A percentile compares a stretch with the other conserved stretches of the same genome.
Conservation (phyloP, 768 basidiomycete species). For the Auricularia sp. region DNA sequence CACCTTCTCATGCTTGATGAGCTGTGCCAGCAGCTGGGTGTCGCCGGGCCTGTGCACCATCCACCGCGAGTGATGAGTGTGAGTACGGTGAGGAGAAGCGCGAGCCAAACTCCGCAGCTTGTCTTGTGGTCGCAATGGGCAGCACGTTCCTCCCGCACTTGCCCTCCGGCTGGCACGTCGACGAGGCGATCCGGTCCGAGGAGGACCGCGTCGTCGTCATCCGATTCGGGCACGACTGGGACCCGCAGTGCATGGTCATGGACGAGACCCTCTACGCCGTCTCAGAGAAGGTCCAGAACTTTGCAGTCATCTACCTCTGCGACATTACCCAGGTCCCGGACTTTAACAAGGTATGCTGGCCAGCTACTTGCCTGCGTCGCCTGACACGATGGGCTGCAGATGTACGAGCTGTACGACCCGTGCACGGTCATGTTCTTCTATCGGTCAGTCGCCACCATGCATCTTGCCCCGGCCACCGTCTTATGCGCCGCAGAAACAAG, state of each 20-base stretch:
- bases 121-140: conserved; percentile 43
- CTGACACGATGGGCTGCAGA: conserved; percentile 35
- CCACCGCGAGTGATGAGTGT: background rate
- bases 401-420: conserved; percentile 97
- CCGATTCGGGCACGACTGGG: conserved; percentile 91
- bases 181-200: conserved; percentile 97
- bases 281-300: conserved; percentile 96
- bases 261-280: conserved; percentile 91
- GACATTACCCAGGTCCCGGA: conserved; percentile 97
- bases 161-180: conserved; percentile 95
- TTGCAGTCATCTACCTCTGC: conserved; percentile 89
- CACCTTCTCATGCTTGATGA: conserved; percentile 2
- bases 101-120: background rate
- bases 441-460: conserved; percentile 44
- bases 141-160: conserved; percentile 77
- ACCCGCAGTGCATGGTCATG: conserved; percentile 96
- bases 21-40: conserved; percentile 1
- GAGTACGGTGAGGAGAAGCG: background rate
- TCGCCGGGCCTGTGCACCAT: background rate
- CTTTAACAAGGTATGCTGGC: conserved; percentile 78
- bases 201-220: conserved; percentile 93
- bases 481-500: conserved; percentile 57
- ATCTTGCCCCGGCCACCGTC: background rate
- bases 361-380: background rate
- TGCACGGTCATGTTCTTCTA: conserved; percentile 99